These are phyloP conservation scores for Cystobasidium pallidum DNA, from an alignment of 1,284 basidiomycete species.

Conservation along the genomic window DNA sequence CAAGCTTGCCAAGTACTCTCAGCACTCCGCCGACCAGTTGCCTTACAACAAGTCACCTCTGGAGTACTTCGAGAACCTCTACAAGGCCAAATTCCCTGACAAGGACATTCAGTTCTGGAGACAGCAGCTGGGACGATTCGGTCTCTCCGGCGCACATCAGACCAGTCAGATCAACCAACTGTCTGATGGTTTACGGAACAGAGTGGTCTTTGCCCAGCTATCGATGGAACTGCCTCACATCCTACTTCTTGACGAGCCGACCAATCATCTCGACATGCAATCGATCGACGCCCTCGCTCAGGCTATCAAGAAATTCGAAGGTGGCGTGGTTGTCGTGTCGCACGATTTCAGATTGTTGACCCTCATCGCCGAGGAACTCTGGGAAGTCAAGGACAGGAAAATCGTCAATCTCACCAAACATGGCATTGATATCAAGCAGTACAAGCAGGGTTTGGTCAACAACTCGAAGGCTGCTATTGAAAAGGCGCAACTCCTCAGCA, in stretches of 20 bases:
- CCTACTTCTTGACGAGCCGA: slow-evolving; percentile 64
- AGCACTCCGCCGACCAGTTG: slow-evolving; percentile 97
- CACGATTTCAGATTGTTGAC: slow-evolving; percentile 85
- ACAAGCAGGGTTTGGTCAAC: slow-evolving; percentile 42
- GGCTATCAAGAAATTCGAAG: slow-evolving; percentile 96
- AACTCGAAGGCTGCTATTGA: slow-evolving; percentile 33
- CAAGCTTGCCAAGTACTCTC: slow-evolving; percentile 84
- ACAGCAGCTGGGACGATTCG: slow-evolving; percentile 91
- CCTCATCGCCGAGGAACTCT: slow-evolving; percentile 94
- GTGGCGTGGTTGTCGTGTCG: slow-evolving; percentile 96
- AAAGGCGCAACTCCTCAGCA: slow-evolving; percentile 39
- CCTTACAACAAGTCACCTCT: slow-evolving; percentile 91
- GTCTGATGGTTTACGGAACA: slow-evolving; percentile 90
- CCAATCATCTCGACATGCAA: slow-evolving; percentile 90
- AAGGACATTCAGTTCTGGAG: slow-evolving; percentile 94
- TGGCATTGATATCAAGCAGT: slow-evolving; percentile 53
- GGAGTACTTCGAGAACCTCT: slow-evolving; percentile 87
- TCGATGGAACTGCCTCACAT: slow-evolving; percentile 60
- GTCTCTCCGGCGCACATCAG: slow-evolving; percentile 91
- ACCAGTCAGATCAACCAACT: slow-evolving; percentile 87
- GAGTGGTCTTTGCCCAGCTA: slow-evolving; percentile 88
- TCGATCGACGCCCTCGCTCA: slow-evolving; percentile 92
- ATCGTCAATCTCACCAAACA: slow-evolving; percentile 88
- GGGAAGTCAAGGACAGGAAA: slow-evolving; percentile 95
- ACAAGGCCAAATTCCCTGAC: slow-evolving; percentile 84